Percentiles rank a stretch among this genome's conserved stretches.
Evolutionary conservation across 352 stramenopile genomes (phyloP).

Genomic region (Phytophthora multivora): DNA sequence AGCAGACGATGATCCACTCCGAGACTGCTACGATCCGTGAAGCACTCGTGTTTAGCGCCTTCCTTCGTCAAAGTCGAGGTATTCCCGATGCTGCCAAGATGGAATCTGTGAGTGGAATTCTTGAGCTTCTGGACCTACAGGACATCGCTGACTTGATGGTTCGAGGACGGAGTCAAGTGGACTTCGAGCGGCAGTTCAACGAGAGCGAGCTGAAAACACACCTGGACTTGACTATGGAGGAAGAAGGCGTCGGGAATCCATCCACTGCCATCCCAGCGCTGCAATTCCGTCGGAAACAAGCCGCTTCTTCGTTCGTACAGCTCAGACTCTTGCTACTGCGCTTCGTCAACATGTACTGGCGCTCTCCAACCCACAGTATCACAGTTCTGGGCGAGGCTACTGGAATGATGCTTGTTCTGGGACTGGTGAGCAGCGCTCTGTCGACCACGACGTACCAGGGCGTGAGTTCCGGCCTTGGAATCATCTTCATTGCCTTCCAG

Average conservation of each 20-base stretch:
- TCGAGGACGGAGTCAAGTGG: constrained; percentile 7
- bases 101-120: constrained; percentile 22
- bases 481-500: constrained; percentile 17
- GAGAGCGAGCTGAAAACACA: constrained; percentile 1
- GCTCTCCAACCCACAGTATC: constrained; percentile 21
- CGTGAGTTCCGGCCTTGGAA: constrained; percentile 2
- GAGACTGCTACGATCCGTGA: constrained; percentile 82
- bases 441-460: constrained; percentile 13
- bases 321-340: constrained; percentile 6
- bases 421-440: background rate
- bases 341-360: constrained; percentile 37
- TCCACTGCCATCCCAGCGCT: constrained; percentile 6
- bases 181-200: constrained; percentile 13
- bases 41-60: constrained; percentile 83
- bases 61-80: constrained; percentile 47
- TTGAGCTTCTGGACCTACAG: constrained; percentile 24
- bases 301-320: constrained; percentile 12
- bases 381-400: constrained; percentile 3
- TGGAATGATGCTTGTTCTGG: background rate
- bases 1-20: constrained; percentile 26
- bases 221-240: background rate
- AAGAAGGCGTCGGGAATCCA: constrained; percentile 5
- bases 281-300: constrained; percentile 14
- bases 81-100: constrained; percentile 11
- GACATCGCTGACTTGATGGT: constrained; percentile 31